Evolutionary conservation across 2,329 filamentous ascomycete genomes (phyloP).

Genomic region (Trichoderma sp.): DNA sequence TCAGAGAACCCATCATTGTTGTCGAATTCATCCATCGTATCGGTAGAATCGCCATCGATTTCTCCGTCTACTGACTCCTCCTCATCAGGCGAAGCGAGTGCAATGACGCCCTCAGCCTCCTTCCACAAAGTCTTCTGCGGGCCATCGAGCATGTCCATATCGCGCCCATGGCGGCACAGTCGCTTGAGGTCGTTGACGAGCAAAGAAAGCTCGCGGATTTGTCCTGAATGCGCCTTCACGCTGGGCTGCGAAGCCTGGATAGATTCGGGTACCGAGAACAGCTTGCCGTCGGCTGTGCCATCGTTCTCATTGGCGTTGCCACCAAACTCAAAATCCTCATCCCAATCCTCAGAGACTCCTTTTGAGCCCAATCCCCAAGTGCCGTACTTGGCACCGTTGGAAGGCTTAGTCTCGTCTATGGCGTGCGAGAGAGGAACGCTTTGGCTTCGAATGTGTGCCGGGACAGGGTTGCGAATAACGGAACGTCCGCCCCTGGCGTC

Average conservation of each 20-base stretch:
- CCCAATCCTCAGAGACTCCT: slow-evolving; percentile 82
- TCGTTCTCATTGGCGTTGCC: slow-evolving; percentile 41
- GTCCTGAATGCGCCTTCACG: slow-evolving; percentile 78
- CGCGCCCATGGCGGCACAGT: slow-evolving; percentile 66
- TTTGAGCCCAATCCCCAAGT: slow-evolving; percentile 81
- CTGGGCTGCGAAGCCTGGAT: slow-evolving; percentile 81
- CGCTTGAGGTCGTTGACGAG: slow-evolving; percentile 82
- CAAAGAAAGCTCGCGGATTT: slow-evolving; percentile 76
- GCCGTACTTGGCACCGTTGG: slow-evolving; percentile 66
- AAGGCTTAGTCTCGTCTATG: slow-evolving; percentile 52
- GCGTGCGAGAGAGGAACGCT: slow-evolving; percentile 75
- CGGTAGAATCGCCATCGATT: slow-evolving; percentile 38
- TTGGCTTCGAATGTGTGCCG: slow-evolving; percentile 73
- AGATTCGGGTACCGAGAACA: slow-evolving; percentile 60
- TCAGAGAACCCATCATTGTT: slow-evolving; percentile 47
- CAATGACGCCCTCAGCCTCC: slow-evolving; percentile 84
- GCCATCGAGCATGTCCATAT: slow-evolving; percentile 64
- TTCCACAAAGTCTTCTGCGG: slow-evolving; percentile 64
- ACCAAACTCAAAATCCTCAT: slow-evolving; percentile 81
- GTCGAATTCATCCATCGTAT: slow-evolving; percentile 40
- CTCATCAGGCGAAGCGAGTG: slow-evolving; percentile 69
- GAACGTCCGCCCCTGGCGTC: slow-evolving; percentile 69
- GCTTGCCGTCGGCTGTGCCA: slow-evolving; percentile 34
- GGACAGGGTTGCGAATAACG: slow-evolving; percentile 65
- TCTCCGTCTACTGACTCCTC: slow-evolving; percentile 37